phyloP scores from a whole-genome alignment of 768 basidiomycete genomes.

The Omphalotus guepiniiformis region DNA sequence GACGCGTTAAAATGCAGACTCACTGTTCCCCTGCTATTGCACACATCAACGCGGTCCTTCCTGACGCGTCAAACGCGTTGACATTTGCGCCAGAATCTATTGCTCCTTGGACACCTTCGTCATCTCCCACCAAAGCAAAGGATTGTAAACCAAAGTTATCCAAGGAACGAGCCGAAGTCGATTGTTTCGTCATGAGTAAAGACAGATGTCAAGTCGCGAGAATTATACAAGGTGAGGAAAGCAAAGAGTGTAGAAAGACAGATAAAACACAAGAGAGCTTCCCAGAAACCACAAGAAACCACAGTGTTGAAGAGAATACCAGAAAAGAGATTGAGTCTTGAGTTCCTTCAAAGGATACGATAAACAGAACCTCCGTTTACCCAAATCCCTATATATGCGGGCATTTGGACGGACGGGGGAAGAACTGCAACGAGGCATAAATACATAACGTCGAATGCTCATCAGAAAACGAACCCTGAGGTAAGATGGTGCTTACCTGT shows the following conservation, averaged over 20 bases:
- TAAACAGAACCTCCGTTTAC: too few species aligned
- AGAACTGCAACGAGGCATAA: too few species aligned
- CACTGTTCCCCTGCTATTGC: conserved; percentile 72
- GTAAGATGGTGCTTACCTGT: too few species aligned
- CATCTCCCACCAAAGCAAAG: conserved; percentile 1
- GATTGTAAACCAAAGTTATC: conserved; percentile 2
- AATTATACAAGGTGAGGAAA: too few species aligned
- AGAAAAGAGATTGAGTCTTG: too few species aligned
- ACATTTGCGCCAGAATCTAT: conserved; percentile 23
- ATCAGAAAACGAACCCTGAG: too few species aligned
- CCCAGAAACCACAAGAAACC: too few species aligned
- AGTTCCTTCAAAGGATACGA: too few species aligned
- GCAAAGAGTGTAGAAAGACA: not conserved
- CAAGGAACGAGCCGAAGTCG: conserved; percentile 1
- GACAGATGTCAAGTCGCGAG: conserved; percentile 6
- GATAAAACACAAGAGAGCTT: not conserved
- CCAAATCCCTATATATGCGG: too few species aligned
- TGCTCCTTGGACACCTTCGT: conserved; percentile 2
- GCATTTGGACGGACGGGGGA: too few species aligned
- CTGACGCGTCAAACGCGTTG: conserved; percentile 57
- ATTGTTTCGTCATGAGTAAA: conserved; percentile 5
- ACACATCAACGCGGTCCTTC: conserved; percentile 62
- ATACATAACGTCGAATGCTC: too few species aligned
- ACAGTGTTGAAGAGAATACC: too few species aligned
- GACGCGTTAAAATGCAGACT: conserved; percentile 18